Evolutionary conservation across 2,329 filamentous ascomycete genomes (phyloP), one percentile per base, ranked within the genome.

Genomic region (Leptographium flavum): DNA sequence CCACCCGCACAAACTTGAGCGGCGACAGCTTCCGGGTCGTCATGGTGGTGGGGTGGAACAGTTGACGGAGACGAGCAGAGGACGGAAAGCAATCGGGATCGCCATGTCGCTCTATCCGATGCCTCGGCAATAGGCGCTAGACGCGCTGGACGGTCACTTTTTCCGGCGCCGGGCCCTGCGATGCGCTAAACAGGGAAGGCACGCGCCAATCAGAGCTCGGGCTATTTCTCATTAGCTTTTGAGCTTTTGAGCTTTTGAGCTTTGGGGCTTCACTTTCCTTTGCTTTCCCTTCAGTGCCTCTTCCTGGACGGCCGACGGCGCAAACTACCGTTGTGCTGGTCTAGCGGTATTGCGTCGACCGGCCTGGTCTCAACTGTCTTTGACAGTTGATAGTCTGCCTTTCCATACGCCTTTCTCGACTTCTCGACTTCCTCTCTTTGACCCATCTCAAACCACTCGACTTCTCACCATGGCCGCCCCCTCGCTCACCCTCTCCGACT

Each of bases 401-500:
- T 9, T 6, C 19, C 3, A 19, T 37, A n/a, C n/a, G n/a, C n/a
- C n/a, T n/a, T 10, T 33, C 28, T 33, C 15, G 32, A 13, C 21
- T 38, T 14, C 43, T 39, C 37, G 23, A 35, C 32, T 7, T 15
- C 32, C 31, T 33, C 31, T 33, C 31, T 33, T 17, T 14, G 5
- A 5, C 31, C n/a, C 31, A 15, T 15, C 21, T 32, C 22, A 14
- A 27, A 5, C 25, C 25, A 5, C 25, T 19, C 30, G 23, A 45
- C 17, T 5, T 23, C 15, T 19, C 59, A 63, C 50, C 46, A 71
- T 73, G 69, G 68, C 70, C 56, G 61, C 61, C 60, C 63, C 58
- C 48, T 72, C 74, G 50, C 68, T 76, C 49, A 71, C 75, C 52
- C 73, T 80, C 48, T 84, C 90, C 60, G 88, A 95, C 60, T 96